Conservation (phyloP, 257 asterid genomes). For the Thymus quinquecostatus region DNA sequence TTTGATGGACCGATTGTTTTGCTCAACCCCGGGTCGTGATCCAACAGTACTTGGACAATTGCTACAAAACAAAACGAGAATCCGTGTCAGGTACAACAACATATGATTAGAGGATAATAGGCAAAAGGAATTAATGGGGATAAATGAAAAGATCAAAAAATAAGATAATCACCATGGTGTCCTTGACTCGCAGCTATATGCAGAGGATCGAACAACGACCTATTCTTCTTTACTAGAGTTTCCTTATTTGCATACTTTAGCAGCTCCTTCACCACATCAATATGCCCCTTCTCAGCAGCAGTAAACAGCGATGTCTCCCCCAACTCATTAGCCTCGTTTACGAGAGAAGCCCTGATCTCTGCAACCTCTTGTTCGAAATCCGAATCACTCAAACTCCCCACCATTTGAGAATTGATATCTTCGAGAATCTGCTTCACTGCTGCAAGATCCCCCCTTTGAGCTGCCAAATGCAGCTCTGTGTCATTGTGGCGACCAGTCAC, state of each 20-base stretch:
- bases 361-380: slow-evolving; percentile 59
- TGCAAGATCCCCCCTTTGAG: slow-evolving; percentile 60
- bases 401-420: slow-evolving; percentile 55
- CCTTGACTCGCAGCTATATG: slow-evolving; percentile 70
- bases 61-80: slow-evolving; percentile 33
- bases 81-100: slow-evolving; percentile 4
- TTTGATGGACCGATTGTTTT: slow-evolving; percentile 57
- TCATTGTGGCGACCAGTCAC: slow-evolving; percentile 69
- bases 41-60: slow-evolving; percentile 57
- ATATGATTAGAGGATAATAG: not conserved
- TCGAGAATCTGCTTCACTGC: slow-evolving; percentile 66
- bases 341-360: slow-evolving; percentile 58
- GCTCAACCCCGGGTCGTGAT: slow-evolving; percentile 49
- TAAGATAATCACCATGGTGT: slow-evolving; percentile 54
- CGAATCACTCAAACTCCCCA: slow-evolving; percentile 43
- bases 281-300: slow-evolving; percentile 64
- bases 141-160: not conserved
- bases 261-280: slow-evolving; percentile 59
- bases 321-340: slow-evolving; percentile 62
- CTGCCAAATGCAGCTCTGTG: slow-evolving; percentile 69
- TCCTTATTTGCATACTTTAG: slow-evolving; percentile 52
- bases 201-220: slow-evolving; percentile 61
- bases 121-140: not conserved
- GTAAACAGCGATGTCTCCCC: slow-evolving; percentile 60
- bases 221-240: slow-evolving; percentile 52